Evolutionary conservation across 495 filamentous ascomycete genomes (phyloP).

Genomic region (Aspergillus heteromorphus): DNA sequence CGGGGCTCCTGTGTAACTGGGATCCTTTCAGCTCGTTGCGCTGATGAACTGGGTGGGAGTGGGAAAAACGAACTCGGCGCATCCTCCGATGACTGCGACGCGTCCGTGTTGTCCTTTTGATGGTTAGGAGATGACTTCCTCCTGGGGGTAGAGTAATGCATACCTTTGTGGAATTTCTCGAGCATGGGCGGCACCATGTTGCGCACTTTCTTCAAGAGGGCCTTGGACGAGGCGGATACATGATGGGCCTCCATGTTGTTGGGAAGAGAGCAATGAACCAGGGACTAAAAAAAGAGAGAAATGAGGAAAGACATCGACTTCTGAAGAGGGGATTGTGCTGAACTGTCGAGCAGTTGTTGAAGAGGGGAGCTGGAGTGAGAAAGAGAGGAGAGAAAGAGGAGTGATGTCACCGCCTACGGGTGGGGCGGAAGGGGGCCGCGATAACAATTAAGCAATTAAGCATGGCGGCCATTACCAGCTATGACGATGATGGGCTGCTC

Average conservation of each 20-base stretch:
- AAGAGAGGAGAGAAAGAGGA: slow-evolving; percentile 12
- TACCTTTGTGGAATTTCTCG: slow-evolving; percentile 95
- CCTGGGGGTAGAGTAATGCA: not conserved
- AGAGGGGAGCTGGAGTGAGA: not conserved
- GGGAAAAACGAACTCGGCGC: slow-evolving; percentile 58
- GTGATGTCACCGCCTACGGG: slow-evolving; percentile 42
- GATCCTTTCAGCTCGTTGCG: slow-evolving; percentile 14
- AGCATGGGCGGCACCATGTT: slow-evolving; percentile 93
- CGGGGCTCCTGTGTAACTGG: slow-evolving; percentile 85
- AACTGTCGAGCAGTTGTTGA: not conserved
- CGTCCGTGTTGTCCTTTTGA: slow-evolving; percentile 78
- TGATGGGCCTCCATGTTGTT: slow-evolving; percentile 40
- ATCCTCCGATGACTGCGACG: slow-evolving; percentile 91
- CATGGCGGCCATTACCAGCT: not conserved
- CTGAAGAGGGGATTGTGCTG: not conserved
- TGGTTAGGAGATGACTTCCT: slow-evolving; percentile 13
- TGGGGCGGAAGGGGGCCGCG: slow-evolving; percentile 26
- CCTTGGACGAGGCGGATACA: slow-evolving; percentile 56
- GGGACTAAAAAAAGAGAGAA: not conserved
- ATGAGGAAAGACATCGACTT: not conserved
- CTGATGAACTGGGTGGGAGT: not conserved
- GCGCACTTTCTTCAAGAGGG: slow-evolving; percentile 74
- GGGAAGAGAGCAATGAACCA: not conserved
- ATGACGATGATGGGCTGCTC: too few species aligned
- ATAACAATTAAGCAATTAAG: slow-evolving; percentile 3